These are phyloP conservation scores for Debaryomyces nepalensis DNA, from an alignment of 1,139 yeast species.

Conservation along the genomic window DNA sequence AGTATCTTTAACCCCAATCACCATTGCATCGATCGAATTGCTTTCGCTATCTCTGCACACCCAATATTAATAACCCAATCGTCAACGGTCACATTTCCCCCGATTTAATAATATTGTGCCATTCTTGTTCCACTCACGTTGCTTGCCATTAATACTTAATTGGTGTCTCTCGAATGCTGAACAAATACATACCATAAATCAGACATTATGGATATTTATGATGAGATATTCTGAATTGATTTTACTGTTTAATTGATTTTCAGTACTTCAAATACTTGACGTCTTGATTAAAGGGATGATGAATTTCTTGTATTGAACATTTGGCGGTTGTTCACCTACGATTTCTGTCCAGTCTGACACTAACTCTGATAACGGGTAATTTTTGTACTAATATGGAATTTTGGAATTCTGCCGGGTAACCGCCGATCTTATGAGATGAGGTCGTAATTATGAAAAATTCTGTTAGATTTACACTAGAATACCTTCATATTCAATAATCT, in stretches of 20 bases:
- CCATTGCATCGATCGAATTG: no score
- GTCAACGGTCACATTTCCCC: not conserved
- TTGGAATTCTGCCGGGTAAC: not conserved
- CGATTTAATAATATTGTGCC: no score
- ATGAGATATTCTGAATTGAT: conserved; percentile 11
- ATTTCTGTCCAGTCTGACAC: conserved; percentile 1
- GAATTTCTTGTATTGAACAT: conserved; percentile 7
- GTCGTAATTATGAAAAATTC: conserved; percentile 9
- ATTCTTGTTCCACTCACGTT: not conserved
- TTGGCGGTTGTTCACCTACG: conserved; percentile 10
- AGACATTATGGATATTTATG: conserved; percentile 39
- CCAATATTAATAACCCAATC: no score
- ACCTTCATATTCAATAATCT: conserved; percentile 14
- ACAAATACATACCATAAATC: conserved; percentile 57
- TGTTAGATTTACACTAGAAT: not conserved
- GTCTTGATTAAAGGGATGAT: conserved; percentile 10
- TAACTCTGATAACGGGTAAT: conserved; percentile 5
- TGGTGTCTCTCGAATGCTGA: not conserved
- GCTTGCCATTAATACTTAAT: conserved; percentile 1
- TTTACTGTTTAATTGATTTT: conserved; percentile 10
- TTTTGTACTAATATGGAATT: conserved; percentile 14
- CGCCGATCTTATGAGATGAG: conserved; percentile 9
- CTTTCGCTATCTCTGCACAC: not conserved
- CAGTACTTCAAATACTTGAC: conserved; percentile 9
- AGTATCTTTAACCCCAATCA: no score